Conservation (phyloP, 2,329 filamentous ascomycete species). For the Aspergillus cejpii region DNA sequence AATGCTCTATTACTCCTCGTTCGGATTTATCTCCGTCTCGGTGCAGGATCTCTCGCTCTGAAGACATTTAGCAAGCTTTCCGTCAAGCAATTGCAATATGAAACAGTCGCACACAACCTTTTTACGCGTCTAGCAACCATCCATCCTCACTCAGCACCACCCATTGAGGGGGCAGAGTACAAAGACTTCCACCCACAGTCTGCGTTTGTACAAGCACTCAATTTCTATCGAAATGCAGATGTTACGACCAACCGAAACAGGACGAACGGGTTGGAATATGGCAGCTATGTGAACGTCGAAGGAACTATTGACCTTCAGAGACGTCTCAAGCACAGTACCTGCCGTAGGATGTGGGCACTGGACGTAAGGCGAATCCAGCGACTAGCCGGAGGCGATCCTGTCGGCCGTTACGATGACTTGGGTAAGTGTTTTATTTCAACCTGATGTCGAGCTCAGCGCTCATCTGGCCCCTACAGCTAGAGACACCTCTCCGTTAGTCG, state of each 20-base stretch:
- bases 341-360: conserved; percentile 39
- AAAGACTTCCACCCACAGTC: conserved; percentile 40
- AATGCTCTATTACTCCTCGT: conserved; percentile 41
- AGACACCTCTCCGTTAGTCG: conserved; percentile 24
- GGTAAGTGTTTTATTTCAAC: conserved; percentile 24
- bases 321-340: conserved; percentile 36
- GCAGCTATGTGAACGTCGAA: conserved; percentile 41
- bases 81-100: conserved; percentile 46
- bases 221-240: conserved; percentile 39
- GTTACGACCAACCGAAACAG: conserved; percentile 33
- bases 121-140: conserved; percentile 44
- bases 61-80: conserved; percentile 41
- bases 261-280: conserved; percentile 36
- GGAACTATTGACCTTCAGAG: conserved; percentile 39
- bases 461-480: conserved; percentile 22
- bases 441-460: neutral
- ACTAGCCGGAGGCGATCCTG: conserved; percentile 34
- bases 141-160: conserved; percentile 40
- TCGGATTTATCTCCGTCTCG: conserved; percentile 40
- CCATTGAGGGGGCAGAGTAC: conserved; percentile 35
- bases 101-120: conserved; percentile 44
- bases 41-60: conserved; percentile 43
- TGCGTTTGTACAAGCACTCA: conserved; percentile 36
- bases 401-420: conserved; percentile 31
- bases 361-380: conserved; percentile 39